Base-by-base conservation (phyloP, 192 early-diverging fungal species). In the Entophlyctis helioformis region DNA sequence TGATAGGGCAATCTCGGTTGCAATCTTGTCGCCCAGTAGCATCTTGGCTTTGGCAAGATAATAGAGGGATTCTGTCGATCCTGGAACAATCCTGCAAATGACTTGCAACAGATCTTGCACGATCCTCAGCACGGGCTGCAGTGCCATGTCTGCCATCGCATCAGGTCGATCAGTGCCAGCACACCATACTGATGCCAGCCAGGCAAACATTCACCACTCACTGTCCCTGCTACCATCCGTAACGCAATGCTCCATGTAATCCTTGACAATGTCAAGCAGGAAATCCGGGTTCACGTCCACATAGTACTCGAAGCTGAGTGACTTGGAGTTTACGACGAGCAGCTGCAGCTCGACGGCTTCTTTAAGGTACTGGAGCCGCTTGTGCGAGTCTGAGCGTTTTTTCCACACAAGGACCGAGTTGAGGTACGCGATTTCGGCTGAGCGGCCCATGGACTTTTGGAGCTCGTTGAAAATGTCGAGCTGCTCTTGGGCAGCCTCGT, bases 401-500 rank as follows among this genome's bases (percentile, higher is more conserved):
- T 65, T 53, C 48, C 60, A 56, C 12, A 55, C 62, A 26, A 71
- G 36, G 23, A 71, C 18, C n/a, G 63, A 67, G 11, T 42, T 47
- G 19, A 67, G 50, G 41, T 74, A 67, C 2, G 43, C 18, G 9
- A 71, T 54, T 31, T 54, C 57, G 1, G 63, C 48, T 18, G 62
- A 64, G 23, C 25, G 46, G n/a, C 60, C 63, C 37, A 59, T 42
- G n/a, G 51, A 51, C 33, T 41, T 48, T 39, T 66, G 64, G 20
- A 71, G 29, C 25, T 66, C 69, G 15, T 62, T 43, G 38, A 68
- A 64, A 32, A 74, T 57, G 29, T 74, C 63, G n/a, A 74, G 44
- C 47, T 74, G 72, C 48, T 74, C 72, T 42, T 68, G 60, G n/a
- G 72, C 72, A 24, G 44, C 51, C 1, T 63, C 60, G 35, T 53